Evolutionary conservation across 331 rosid genomes (phyloP).

Genomic region (Acacia concinna): DNA sequence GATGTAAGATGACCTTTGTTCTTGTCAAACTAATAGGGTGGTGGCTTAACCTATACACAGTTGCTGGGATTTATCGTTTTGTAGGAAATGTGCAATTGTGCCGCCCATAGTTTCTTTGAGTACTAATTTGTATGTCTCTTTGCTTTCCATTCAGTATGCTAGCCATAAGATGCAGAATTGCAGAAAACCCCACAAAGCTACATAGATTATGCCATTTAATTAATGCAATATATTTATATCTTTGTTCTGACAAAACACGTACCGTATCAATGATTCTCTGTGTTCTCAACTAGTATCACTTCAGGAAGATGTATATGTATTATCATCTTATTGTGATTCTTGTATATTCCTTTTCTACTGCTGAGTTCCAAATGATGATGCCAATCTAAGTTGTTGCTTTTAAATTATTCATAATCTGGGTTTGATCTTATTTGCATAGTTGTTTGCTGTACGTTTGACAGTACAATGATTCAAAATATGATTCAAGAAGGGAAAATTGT

Average conservation of each 20-base stretch:
- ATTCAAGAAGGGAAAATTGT: slow-evolving; percentile 94
- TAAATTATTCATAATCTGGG: slow-evolving; percentile 11
- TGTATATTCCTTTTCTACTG: neutral
- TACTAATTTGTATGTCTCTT: neutral
- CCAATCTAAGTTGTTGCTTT: slow-evolving; percentile 22
- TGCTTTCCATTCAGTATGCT: neutral
- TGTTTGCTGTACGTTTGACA: slow-evolving; percentile 39
- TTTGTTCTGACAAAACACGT: neutral
- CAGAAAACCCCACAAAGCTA: neutral
- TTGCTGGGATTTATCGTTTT: too few species aligned
- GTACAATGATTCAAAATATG: slow-evolving; percentile 93
- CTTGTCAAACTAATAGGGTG: neutral
- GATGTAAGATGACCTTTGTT: neutral
- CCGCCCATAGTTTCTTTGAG: neutral
- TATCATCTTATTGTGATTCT: neutral
- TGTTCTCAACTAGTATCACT: neutral
- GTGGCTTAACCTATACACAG: neutral
- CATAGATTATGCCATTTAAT: neutral
- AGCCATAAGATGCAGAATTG: neutral
- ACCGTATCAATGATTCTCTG: neutral
- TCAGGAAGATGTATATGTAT: neutral
- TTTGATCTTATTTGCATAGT: neutral
- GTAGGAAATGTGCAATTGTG: neutral
- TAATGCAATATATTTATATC: neutral
- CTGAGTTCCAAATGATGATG: neutral